These are phyloP conservation scores for Blepharisma stoltei DNA, from an alignment of 73 alveolate species.

Conservation along the genomic window DNA sequence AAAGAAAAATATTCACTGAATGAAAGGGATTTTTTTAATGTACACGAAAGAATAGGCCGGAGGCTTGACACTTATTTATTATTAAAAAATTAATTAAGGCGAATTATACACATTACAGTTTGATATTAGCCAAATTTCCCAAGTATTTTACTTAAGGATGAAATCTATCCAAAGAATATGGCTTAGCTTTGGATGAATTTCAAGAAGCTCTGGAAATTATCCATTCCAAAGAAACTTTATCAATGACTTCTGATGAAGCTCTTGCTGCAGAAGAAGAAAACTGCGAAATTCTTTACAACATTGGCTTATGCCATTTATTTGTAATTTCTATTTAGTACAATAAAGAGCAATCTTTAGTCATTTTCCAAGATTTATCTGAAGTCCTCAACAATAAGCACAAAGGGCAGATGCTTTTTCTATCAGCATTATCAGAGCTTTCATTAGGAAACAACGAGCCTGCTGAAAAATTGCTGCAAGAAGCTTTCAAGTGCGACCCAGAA, in stretches of 20 bases:
- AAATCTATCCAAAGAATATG: background rate
- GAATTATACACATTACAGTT: too few species aligned
- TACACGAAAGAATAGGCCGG: too few species aligned
- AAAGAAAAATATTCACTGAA: too few species aligned
- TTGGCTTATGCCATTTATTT: background rate
- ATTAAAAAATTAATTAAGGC: too few species aligned
- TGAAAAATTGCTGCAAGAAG: conserved; percentile 24
- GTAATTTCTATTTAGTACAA: background rate
- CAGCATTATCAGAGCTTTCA: conserved; percentile 5
- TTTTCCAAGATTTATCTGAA: conserved; percentile 26
- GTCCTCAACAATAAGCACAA: conserved; percentile 11
- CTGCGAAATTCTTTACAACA: conserved; percentile 12
- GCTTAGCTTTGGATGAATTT: background rate
- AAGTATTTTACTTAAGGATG: too few species aligned
- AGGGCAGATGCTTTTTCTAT: conserved; percentile 21
- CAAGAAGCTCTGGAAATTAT: conserved; percentile 22
- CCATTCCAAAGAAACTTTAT: conserved; percentile 1
- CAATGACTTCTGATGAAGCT: background rate
- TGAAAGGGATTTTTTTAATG: too few species aligned
- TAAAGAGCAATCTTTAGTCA: background rate
- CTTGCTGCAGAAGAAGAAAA: conserved; percentile 20
- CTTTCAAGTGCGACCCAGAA: background rate
- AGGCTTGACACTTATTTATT: too few species aligned
- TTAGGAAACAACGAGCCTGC: background rate
- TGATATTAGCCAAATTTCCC: too few species aligned